Conservation (phyloP, 257 asterid genomes). For the Agastache rugosa region DNA sequence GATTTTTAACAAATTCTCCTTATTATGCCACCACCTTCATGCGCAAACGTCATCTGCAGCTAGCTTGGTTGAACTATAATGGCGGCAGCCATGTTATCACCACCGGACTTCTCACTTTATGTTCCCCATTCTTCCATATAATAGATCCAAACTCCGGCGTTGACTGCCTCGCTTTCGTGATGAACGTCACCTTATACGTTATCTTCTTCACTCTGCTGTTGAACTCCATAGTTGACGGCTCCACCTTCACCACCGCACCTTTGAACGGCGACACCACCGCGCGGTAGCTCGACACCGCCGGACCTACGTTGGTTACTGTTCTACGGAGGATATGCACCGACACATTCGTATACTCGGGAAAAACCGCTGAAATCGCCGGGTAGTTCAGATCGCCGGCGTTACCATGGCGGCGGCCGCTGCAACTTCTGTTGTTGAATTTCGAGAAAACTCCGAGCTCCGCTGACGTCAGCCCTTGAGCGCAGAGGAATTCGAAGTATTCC, state of each 20-base stretch:
- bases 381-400: slow-evolving; percentile 76
- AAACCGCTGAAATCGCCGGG: slow-evolving; percentile 77
- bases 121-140: slow-evolving; percentile 71
- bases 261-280: slow-evolving; percentile 60
- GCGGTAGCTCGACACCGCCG: slow-evolving; percentile 65
- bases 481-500: slow-evolving; percentile 83
- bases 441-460: slow-evolving; percentile 71
- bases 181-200: slow-evolving; percentile 60
- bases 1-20: slow-evolving; percentile 34
- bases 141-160: slow-evolving; percentile 75
- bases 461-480: slow-evolving; percentile 62
- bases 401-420: slow-evolving; percentile 42
- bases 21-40: slow-evolving; percentile 41
- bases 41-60: no score
- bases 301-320: slow-evolving; percentile 85
- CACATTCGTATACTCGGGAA: slow-evolving; percentile 50
- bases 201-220: slow-evolving; percentile 52
- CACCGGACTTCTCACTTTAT: slow-evolving; percentile 83
- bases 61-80: slow-evolving; percentile 35
- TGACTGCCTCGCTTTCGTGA: slow-evolving; percentile 45
- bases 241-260: slow-evolving; percentile 68
- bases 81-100: slow-evolving; percentile 80
- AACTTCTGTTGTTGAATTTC: slow-evolving; percentile 60
- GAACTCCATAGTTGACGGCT: slow-evolving; percentile 65
- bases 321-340: slow-evolving; percentile 54